A percentile compares a stretch with the other conserved stretches of the same genome.
Conservation (phyloP, 2,329 filamentous ascomycete species). For the Cordyceps cicadae region DNA sequence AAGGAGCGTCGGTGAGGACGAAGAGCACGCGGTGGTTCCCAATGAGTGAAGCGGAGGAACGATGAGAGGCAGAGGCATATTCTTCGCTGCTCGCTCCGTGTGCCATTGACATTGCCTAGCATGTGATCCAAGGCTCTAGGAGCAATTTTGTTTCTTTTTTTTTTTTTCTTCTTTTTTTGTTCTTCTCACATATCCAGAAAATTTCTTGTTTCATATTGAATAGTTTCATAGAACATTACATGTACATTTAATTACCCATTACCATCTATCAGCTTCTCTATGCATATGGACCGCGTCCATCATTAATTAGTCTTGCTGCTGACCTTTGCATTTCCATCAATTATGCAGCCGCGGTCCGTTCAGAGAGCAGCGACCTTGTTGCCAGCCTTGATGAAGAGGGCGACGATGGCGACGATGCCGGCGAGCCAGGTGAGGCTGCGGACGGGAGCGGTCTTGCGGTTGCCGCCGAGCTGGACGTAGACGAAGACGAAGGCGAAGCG, state of each 20-base stretch:
- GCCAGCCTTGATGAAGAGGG: constrained; percentile 36
- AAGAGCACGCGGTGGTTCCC: constrained; percentile 33
- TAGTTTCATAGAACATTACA: background rate
- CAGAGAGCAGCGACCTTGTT: constrained; percentile 14
- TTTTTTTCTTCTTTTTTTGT: background rate
- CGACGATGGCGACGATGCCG: constrained; percentile 25
- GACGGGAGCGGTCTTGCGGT: constrained; percentile 28
- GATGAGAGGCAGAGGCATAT: background rate
- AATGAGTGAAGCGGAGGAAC: background rate
- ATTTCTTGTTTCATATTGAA: background rate
- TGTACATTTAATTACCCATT: background rate
- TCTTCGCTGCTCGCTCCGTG: background rate
- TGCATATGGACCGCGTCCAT: background rate
- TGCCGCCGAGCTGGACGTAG: constrained; percentile 36
- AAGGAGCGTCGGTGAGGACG: constrained; percentile 29
- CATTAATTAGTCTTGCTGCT: too few species aligned
- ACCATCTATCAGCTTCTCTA: background rate
- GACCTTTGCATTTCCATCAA: background rate
- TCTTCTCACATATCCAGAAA: constrained; percentile 9
- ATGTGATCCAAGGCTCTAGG: background rate
- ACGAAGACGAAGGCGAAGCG: constrained; percentile 33
- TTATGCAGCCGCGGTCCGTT: background rate
- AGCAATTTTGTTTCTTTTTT: background rate
- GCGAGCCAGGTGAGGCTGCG: constrained; percentile 31
- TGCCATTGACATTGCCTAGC: background rate